Evolutionary conservation across 225 moss, liverwort and hornwort genomes (phyloP), one percentile per base, ranked within the genome.

Genomic region (Pleurozium schreberi): DNA sequence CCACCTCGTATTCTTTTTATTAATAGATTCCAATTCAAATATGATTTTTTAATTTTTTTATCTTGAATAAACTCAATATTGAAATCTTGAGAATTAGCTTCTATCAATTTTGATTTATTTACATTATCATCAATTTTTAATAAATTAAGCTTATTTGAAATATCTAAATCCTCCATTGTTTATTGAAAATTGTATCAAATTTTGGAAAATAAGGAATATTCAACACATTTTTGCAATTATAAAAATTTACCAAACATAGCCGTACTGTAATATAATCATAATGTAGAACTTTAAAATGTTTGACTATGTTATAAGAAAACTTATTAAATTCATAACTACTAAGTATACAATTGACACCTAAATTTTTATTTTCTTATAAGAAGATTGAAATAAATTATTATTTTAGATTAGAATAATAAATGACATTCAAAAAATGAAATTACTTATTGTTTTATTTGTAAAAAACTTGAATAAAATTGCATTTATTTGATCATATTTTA

Each of bases 401-500:
- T 22, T 8, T 8, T 34, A 34, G 22, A 52, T 52, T 52, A 14
- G 23, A 36, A 22, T 8, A 30, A 22, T 8, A 43, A 25, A 18
- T 11, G 1, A 12, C 3, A 43, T 10, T 36, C 12, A 30, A 60
- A 40, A 70, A 30, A 20, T 3, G n/a, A 21, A 33, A 43, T 22
- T 6, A 33, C 4, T 1, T 8, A 2, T 40, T 31, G 12, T 23
- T 36, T 11, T 12, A 14, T 18, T 59, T 60, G 1, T 9, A 25
- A 12, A 33, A 23, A 18, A 8, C 0, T 45, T 23, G 1, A 33
- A 58, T 22, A 5, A 60, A 36, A 26, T 26, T 21, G 6, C 12
- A 74, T 40, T 60, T 47, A 25, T 10, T 0, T 14, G 0, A 21
- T 23, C n/a, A n/a, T n/a, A n/a, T n/a, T n/a, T n/a, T 57, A 3